Conservation (phyloP, 257 asterid species). For the Solanum ahanhuiri region DNA sequence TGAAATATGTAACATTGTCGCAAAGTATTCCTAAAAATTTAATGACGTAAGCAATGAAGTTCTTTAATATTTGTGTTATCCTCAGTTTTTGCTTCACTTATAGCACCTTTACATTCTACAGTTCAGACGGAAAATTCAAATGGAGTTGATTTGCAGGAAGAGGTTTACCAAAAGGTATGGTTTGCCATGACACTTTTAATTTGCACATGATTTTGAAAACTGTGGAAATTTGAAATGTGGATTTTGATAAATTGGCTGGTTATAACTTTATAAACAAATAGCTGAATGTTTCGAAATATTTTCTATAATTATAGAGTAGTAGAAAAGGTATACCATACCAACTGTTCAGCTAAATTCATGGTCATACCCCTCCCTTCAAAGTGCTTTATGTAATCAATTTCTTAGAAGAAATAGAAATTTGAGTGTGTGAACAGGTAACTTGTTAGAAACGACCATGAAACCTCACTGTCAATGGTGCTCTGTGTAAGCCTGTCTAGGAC, state of each 20-base stretch:
- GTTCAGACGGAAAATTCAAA: constrained; percentile 54
- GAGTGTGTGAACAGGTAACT: neutral
- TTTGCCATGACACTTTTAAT: neutral
- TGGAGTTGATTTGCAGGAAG: constrained; percentile 87
- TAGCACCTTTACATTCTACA: constrained; percentile 35
- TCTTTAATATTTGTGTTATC: neutral
- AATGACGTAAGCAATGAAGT: neutral
- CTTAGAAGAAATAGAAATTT: neutral
- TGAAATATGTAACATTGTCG: neutral
- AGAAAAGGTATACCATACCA: too few relatives aligned
- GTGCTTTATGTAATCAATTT: too few relatives aligned
- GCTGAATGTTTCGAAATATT: too few relatives aligned
- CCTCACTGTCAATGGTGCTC: neutral
- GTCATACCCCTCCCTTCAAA: too few relatives aligned
- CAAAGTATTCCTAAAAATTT: neutral
- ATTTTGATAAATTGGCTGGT: too few relatives aligned
- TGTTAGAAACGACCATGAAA: neutral
- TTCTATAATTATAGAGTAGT: too few relatives aligned
- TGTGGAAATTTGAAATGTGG: neutral
- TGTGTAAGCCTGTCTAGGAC: neutral
- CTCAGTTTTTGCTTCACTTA: constrained; percentile 1
- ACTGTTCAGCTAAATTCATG: too few relatives aligned
- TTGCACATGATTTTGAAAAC: neutral
- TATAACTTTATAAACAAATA: too few relatives aligned
- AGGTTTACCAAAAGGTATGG: constrained; percentile 53